Percentiles rank a stretch among this genome's conserved stretches.
Conservation (phyloP, 2,329 filamentous ascomycete species). For the Rutstroemia sp. region DNA sequence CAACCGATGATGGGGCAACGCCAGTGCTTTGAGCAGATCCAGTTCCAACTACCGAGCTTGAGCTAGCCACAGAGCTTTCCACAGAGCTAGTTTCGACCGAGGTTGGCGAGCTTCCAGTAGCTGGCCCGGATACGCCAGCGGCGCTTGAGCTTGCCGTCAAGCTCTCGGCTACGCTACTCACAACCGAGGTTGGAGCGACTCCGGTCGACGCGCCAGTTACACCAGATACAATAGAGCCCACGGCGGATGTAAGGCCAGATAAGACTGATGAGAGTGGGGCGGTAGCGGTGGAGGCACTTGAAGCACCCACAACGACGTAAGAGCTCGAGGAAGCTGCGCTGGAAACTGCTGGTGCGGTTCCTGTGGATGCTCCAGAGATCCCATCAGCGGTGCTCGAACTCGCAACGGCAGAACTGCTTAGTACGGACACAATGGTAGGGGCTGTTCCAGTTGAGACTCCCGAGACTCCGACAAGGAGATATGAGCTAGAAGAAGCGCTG, state of each 20-base stretch:
- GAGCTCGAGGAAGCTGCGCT: conserved; percentile 1
- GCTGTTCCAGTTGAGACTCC: not conserved
- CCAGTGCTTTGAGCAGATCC: not conserved
- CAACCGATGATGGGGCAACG: not conserved
- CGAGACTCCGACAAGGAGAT: not conserved
- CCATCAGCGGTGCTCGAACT: not conserved
- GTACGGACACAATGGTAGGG: not conserved
- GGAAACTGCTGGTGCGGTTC: not conserved
- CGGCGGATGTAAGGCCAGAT: not conserved
- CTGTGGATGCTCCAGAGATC: conserved; percentile 2
- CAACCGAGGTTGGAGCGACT: not conserved
- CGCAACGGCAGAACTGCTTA: not conserved
- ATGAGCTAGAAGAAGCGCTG: not conserved
- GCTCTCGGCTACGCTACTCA: not conserved
- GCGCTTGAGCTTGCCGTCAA: not conserved
- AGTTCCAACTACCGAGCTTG: not conserved
- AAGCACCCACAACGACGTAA: not conserved
- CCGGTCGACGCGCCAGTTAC: not conserved
- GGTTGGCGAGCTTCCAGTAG: not conserved
- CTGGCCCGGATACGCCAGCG: not conserved
- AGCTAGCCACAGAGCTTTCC: not conserved
- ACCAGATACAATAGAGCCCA: not conserved
- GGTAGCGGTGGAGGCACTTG: not conserved
- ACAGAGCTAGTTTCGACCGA: not conserved
- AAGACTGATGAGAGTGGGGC: not conserved